Base-by-base conservation (phyloP, 345 rosid species). In the Nasturtium officinale region DNA sequence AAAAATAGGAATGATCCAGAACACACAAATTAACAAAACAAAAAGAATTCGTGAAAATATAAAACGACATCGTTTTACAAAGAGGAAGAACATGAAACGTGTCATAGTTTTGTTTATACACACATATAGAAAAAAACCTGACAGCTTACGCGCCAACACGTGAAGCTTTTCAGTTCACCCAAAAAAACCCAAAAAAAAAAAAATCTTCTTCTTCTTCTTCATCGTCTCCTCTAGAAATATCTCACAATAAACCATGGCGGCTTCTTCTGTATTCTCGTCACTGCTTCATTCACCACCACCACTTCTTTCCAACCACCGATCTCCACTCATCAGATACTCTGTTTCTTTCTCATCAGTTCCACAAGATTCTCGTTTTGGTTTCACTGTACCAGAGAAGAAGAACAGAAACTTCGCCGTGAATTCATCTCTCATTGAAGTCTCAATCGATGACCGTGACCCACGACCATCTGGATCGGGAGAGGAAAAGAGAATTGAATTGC, bases 391-490 rank as follows among this genome's bases (percentile, higher is more conserved):
- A 1, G 60, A 13, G 9, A 73, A n/a, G 65, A 23, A 13, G 9
- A 73, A n/a, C 63, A 77, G 78, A 67, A 67, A 69, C 47, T 29
- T 82, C 23, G 54, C 60, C 3, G 73, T 73, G 54, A 86, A 78
- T 26, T 83, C 91, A 13, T 71, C 83, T 2, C 43, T 77, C 3
- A 88, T 83, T 21, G 89, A 84, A 20, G 84, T 80, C 0, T 65
- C 80, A 12, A 78, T 80, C 40, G 63, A 83, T 9, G 86, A 80
- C 8, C 53, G 80, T 7, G 85, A 79, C 9, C 83, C 86, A 0
- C 69, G 79, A 5, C 83, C 85, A 4, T 70, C 86, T 21, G 71
- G 79, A 55, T 50, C 85, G 0, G 76, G 76, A 56, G 75, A 30
- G 2, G 67, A 59, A 0, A 58, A 51, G 32, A 11, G 29, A 23